These are phyloP conservation scores for Eutrema japonicum DNA, from an alignment of 345 rosid genomes.

Conservation along the genomic window DNA sequence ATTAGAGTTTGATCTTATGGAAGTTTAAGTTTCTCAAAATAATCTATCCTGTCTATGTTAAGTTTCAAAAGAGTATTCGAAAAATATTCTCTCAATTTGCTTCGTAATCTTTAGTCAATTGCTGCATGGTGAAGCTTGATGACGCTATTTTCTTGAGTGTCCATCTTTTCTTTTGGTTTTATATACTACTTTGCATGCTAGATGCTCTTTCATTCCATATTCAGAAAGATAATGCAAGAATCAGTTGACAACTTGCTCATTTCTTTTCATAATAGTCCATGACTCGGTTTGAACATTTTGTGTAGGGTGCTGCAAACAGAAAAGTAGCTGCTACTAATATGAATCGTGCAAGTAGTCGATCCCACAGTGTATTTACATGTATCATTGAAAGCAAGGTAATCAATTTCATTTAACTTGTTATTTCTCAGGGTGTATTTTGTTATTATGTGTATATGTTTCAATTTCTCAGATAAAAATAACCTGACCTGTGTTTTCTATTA, in stretches of 20 bases:
- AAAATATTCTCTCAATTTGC: neutral
- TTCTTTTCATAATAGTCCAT: constrained; percentile 11
- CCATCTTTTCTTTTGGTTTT: neutral
- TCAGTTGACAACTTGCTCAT: neutral
- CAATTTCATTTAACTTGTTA: constrained; percentile 6
- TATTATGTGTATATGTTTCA: neutral
- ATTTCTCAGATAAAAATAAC: constrained; percentile 5
- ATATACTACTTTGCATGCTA: neutral
- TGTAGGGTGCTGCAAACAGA: constrained; percentile 95
- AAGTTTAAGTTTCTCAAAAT: neutral
- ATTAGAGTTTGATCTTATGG: no score
- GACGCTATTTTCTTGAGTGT: constrained; percentile 1
- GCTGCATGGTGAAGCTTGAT: constrained; percentile 21
- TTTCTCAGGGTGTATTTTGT: constrained; percentile 11
- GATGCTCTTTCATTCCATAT: constrained; percentile 11
- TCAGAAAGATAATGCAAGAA: neutral
- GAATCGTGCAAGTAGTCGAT: constrained; percentile 98
- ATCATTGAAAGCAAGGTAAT: constrained; percentile 90
- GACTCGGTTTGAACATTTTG: neutral
- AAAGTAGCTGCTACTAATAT: constrained; percentile 98
- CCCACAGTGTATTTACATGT: constrained; percentile 98
- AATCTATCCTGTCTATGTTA: neutral
- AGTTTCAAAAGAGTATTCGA: neutral
- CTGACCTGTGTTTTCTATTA: constrained; percentile 37
- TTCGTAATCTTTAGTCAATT: constrained; percentile 1